Conservation (phyloP, 2,329 filamentous ascomycete species). For the Cephalotrichum gorgonifer region DNA sequence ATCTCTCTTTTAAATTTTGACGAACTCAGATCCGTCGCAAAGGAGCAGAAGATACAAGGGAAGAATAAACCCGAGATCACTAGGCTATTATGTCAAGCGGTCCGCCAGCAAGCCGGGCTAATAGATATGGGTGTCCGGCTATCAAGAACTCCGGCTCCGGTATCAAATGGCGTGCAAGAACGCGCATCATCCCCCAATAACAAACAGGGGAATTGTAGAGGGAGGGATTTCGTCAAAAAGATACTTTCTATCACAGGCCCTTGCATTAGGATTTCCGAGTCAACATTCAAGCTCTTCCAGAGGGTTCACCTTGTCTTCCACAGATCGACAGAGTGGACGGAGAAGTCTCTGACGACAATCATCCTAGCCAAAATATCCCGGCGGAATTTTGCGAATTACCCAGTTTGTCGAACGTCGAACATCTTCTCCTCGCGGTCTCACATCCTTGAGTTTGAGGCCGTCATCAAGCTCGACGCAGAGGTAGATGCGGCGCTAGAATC, state of each 20-base stretch:
- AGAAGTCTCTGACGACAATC: constrained; percentile 90
- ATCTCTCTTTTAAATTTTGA: constrained; percentile 74
- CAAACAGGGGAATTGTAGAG: constrained; percentile 42
- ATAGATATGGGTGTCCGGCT: constrained; percentile 42
- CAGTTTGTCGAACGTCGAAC: constrained; percentile 80
- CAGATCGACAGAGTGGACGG: constrained; percentile 90
- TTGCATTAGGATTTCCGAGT: constrained; percentile 69
- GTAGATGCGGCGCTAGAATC: constrained; percentile 78
- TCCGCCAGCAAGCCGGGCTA: constrained; percentile 66
- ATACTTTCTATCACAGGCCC: constrained; percentile 70
- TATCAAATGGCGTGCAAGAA: constrained; percentile 17
- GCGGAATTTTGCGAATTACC: constrained; percentile 79
- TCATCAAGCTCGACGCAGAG: constrained; percentile 68
- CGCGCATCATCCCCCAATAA: background rate
- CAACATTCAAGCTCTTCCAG: constrained; percentile 74
- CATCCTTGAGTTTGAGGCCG: constrained; percentile 81
- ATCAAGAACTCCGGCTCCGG: constrained; percentile 14
- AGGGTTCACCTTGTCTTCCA: constrained; percentile 95
- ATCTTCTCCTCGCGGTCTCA: constrained; percentile 71
- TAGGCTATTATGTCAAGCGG: constrained; percentile 61
- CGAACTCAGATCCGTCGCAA: constrained; percentile 75
- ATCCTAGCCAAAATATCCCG: constrained; percentile 85
- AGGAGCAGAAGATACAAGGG: constrained; percentile 75
- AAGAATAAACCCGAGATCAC: constrained; percentile 80
- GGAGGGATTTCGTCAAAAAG: constrained; percentile 65